These are phyloP conservation scores for Aspergillus tubingensis DNA, from an alignment of 2,329 filamentous ascomycete species.

Conservation along the genomic window DNA sequence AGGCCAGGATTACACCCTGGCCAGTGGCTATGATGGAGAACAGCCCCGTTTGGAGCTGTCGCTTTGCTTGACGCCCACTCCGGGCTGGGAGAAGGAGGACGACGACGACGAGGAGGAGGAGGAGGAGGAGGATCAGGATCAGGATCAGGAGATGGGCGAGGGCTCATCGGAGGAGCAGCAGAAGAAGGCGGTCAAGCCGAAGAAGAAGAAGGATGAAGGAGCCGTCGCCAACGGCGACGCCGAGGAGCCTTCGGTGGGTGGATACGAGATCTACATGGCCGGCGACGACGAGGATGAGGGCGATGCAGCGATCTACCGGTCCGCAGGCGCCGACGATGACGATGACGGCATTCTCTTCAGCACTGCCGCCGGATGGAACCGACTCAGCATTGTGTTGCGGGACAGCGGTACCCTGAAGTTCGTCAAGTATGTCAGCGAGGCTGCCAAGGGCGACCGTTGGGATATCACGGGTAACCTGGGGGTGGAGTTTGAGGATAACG, in stretches of 20 bases:
- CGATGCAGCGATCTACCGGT: conserved; percentile 75
- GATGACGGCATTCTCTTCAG: conserved; percentile 74
- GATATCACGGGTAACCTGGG: conserved; percentile 81
- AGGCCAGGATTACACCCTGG: conserved; percentile 88
- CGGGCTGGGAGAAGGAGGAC: conserved; percentile 77
- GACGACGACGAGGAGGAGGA: conserved; percentile 54
- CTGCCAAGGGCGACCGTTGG: conserved; percentile 86
- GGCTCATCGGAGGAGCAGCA: conserved; percentile 41
- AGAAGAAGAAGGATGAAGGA: conserved; percentile 31
- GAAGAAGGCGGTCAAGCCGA: conserved; percentile 36
- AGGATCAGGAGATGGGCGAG: conserved; percentile 46
- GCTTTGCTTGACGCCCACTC: conserved; percentile 79
- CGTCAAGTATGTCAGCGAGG: conserved; percentile 89
- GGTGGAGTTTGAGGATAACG: conserved; percentile 61
- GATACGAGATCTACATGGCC: conserved; percentile 82
- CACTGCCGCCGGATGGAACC: conserved; percentile 79
- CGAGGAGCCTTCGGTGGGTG: conserved; percentile 47
- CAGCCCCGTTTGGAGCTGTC: conserved; percentile 82
- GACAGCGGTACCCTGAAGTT: conserved; percentile 87
- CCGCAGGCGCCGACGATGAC: conserved; percentile 63
- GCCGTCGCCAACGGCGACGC: conserved; percentile 23
- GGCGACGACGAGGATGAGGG: conserved; percentile 72
- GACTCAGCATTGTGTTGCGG: conserved; percentile 82
- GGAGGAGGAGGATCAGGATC: conserved; percentile 41
- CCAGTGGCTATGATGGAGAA: conserved; percentile 73